Base-by-base conservation (phyloP, 352 stramenopile genomes). In the Pelagophyceae sp. region DNA sequence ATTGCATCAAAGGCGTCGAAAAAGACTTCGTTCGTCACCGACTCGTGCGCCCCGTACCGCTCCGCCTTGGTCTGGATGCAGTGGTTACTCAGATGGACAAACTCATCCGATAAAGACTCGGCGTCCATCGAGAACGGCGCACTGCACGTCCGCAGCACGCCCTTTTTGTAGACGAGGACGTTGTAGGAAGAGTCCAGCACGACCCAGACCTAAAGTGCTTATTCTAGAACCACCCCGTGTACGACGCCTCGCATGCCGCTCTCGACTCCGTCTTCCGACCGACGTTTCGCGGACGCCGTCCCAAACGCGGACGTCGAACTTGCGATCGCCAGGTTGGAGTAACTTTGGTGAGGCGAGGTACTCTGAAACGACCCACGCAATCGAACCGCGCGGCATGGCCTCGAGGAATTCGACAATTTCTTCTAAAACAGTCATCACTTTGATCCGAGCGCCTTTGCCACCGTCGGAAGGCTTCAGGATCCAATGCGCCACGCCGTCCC, bases 241-340 rank as follows among this genome's bases (percentile, higher is more conserved):
- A n/a, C n/a, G n/a, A n/a, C n/a, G n/a, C n/a, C n/a, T n/a, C n/a
- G n/a, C n/a, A n/a, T n/a, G n/a, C n/a, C n/a, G n/a, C n/a, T n/a
- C n/a, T n/a, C n/a, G n/a, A n/a, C n/a, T n/a, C n/a, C n/a, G n/a
- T n/a, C n/a, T n/a, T n/a, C n/a, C n/a, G n/a, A n/a, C n/a, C n/a
- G n/a, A n/a, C n/a, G n/a, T n/a, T n/a, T n/a, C n/a, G n/a, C n/a
- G n/a, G n/a, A 65, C 23, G 23, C 20, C 5, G 2, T 17, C 58
- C 58, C 58, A 65, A n/a, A 65, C 29, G 61, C 61, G 61, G 29
- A 71, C 61, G 61, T 71, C 61, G 61, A 71, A 71, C 33, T 71
- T 71, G 29, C 61, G 29, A 1, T 31, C 33, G 33, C 61, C 61
- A 3, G 61, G 61, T 15, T 71, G 1, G 3, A 71, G 61, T 3